Base-by-base conservation (phyloP, 2,329 filamentous ascomycete genomes). In the Colletotrichum tamarilloi region DNA sequence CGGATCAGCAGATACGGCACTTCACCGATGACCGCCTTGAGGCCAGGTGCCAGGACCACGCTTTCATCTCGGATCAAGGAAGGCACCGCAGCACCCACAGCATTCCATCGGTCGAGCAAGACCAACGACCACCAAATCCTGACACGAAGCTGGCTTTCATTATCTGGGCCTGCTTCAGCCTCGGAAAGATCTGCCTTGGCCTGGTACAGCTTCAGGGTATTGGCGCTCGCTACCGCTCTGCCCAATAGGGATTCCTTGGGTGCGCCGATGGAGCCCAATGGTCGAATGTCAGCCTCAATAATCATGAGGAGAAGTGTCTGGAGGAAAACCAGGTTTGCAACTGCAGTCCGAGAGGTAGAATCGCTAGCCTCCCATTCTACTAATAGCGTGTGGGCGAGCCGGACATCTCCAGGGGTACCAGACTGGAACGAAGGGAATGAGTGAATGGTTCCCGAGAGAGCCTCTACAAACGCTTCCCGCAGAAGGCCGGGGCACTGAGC, bases 51-150 rank as follows among this genome's bases (percentile, higher is more conserved):
- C 28, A 92, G 82, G 16, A 92, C 87, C 7, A 91, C 87, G 65
- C 86, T 90, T 73, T 89, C 87, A 76, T 93, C 89, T 1, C 89
- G 89, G 70, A 95, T 90, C 71, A 92, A 85, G 14, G 90, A 76
- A 1, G 92, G 90, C 74, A 87, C 90, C 14, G 89, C 90, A 5
- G 89, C 92, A 26, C 90, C 91, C n/a, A 91, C 87, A 4, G 93
- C 91, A 78, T 94, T 90, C 92, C 92, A 95, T 19, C 92, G 88
- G 77, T 95, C 93, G 75, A 95, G 87, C 75, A 93, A 87, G 58
- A 94, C 88, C 42, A 95, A 83, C 16, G 90, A 89, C 91, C 92
- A 94, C 93, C 93, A 95, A 22, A 92, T 88, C 56, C 92, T 88
- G 63, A 91, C 85, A 1, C 88, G 87, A 4, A 94, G 83, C 22